Conservation (phyloP, 352 stramenopile species). For the Phytophthora lateralis region DNA sequence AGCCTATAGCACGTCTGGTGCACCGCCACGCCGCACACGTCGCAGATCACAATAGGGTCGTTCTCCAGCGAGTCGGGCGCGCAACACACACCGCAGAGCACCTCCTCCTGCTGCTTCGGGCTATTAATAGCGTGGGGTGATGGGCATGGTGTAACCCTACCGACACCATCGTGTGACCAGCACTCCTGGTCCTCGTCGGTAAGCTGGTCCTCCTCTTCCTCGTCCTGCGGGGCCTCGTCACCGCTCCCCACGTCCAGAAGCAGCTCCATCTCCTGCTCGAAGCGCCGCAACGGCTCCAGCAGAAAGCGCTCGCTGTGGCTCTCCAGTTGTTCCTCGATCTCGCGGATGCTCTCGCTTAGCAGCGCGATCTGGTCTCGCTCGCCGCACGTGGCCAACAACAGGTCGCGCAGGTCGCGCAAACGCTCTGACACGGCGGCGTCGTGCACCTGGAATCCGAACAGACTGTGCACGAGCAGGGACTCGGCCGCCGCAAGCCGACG, state of each 20-base stretch:
- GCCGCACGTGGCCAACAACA: constrained; percentile 47
- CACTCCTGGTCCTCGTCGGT: constrained; percentile 24
- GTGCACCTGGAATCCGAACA: constrained; percentile 78
- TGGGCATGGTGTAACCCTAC: neutral
- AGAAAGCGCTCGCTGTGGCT: constrained; percentile 50
- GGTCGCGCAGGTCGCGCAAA: constrained; percentile 51
- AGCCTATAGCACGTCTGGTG: constrained; percentile 87
- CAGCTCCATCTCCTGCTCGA: constrained; percentile 70
- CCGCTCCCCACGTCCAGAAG: constrained; percentile 56
- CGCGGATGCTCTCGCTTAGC: constrained; percentile 55
- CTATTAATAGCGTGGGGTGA: neutral
- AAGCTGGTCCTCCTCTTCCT: constrained; percentile 16
- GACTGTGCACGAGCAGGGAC: constrained; percentile 39
- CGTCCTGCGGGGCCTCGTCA: constrained; percentile 19
- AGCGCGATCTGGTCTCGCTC: constrained; percentile 56
- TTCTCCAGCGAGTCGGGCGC: constrained; percentile 67
- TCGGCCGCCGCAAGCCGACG: constrained; percentile 27
- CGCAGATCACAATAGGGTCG: constrained; percentile 84
- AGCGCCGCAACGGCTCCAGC: constrained; percentile 61
- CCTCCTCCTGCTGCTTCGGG: constrained; percentile 41
- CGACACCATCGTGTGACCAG: constrained; percentile 1
- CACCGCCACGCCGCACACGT: constrained; percentile 69
- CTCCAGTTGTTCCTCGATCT: constrained; percentile 54
- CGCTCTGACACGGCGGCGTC: constrained; percentile 40
- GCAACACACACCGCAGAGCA: constrained; percentile 69